Conservation (phyloP, 148 eudicot genomes). For the Bassia scoparia region DNA sequence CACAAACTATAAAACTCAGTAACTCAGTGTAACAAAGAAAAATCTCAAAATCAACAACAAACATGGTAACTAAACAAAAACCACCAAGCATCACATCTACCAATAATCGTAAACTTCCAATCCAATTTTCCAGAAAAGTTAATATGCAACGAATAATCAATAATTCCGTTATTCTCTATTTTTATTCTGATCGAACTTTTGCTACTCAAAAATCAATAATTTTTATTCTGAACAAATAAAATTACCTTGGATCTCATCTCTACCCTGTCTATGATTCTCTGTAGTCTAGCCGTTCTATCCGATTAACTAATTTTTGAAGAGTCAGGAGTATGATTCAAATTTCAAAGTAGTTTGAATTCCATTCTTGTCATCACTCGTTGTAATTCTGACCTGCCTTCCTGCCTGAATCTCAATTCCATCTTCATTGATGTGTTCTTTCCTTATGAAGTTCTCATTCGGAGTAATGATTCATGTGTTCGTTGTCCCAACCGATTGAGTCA, state of each 20-base stretch:
- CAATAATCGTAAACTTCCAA: neutral
- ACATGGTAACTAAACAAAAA: neutral
- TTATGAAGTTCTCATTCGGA: neutral
- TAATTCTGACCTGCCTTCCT: neutral
- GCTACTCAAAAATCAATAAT: too few relatives aligned
- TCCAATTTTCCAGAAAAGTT: too few relatives aligned
- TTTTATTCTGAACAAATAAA: too few relatives aligned
- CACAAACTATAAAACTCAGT: neutral
- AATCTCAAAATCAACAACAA: neutral
- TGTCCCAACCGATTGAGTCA: conserved; percentile 5
- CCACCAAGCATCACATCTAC: neutral
- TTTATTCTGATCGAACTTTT: neutral
- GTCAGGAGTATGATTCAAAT: neutral
- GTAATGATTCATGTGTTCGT: too few relatives aligned
- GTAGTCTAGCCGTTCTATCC: conserved; percentile 24
- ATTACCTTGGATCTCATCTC: too few relatives aligned
- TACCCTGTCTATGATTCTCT: conserved; percentile 18
- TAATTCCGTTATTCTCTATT: too few relatives aligned
- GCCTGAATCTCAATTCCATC: conserved; percentile 5
- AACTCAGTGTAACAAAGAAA: neutral
- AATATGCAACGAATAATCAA: too few relatives aligned
- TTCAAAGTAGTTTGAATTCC: neutral
- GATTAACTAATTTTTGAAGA: conserved; percentile 3
- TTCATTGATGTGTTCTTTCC: conserved; percentile 1
- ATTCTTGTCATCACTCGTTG: neutral